A percentile compares a stretch with the other conserved stretches of the same genome.
phyloP scores from a whole-genome alignment of 179 eudicot species.

The Vitellaria paradoxa region DNA sequence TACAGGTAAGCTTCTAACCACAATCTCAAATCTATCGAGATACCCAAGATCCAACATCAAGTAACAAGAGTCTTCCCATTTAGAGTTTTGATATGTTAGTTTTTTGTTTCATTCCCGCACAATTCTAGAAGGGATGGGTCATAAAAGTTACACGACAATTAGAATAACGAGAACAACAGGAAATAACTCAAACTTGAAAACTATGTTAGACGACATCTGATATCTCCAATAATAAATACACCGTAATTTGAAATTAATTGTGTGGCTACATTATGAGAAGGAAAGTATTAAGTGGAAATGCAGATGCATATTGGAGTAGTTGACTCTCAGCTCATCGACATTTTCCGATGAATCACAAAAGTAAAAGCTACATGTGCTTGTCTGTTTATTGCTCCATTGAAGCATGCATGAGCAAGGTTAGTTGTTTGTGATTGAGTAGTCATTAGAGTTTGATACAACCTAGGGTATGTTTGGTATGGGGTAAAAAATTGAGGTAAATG shows the following conservation, averaged over 20 bases:
- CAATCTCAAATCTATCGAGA: not conserved
- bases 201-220: not conserved
- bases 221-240: not conserved
- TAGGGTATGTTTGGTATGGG: too few relatives aligned
- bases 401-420: too few relatives aligned
- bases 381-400: too few relatives aligned
- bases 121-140: not conserved
- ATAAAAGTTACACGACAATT: not conserved
- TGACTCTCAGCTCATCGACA: not conserved
- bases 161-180: not conserved
- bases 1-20: not conserved
- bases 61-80: not conserved
- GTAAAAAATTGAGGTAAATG: too few relatives aligned
- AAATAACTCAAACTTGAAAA: not conserved
- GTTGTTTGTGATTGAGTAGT: too few relatives aligned
- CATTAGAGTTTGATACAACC: too few relatives aligned
- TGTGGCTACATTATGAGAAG: not conserved
- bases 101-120: not conserved
- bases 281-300: not conserved
- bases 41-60: not conserved
- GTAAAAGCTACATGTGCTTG: too few relatives aligned
- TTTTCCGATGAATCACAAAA: too few relatives aligned
- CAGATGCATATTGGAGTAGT: not conserved
- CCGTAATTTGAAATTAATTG: not conserved
- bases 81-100: not conserved